Base-by-base conservation (phyloP, 2,329 filamentous ascomycete genomes). In the Exophiala calicioides region DNA sequence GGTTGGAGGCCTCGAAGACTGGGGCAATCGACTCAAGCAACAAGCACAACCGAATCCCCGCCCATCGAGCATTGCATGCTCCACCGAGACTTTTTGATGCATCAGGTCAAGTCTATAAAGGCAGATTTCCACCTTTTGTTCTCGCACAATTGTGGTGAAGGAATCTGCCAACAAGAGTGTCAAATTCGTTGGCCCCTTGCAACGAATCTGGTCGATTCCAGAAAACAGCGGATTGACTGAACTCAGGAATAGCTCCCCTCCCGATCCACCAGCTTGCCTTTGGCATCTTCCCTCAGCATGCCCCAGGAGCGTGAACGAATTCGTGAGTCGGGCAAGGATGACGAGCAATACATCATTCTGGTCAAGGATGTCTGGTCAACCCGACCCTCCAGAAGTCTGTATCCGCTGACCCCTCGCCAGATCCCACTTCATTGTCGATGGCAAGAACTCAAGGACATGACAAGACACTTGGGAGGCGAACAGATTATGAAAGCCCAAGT, bases 391-490 rank as follows among this genome's bases (percentile, higher is more conserved):
- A n/a, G 10, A 32, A 12, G 10, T 10, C 21, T 31, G 29, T 5
- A 37, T 16, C 13, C 34, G 13, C 18, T 39, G 29, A 45, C 21
- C 19, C 21, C 6, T 30, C 24, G 10, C 8, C 26, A 59, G 57
- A 56, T 59, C 15, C 55, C 57, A 33, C 53, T 47, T 39, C 44
- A 57, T 42, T 59, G 55, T 30, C 53, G 53, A 36, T 59, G 57
- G 57, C 57, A 59, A 35, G 57, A 59, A 38, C 53, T 59, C 33
- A 59, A 59, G 38, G 57, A 59, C 37, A 57, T 57, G 41, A 55
- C 55, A 4, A 26, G 52, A 32, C 42, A 30, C 13, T 39, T 52
- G 4, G 52, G 52, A 27, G 52, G 52, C 12, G 44, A 52, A 43
- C 52, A 55, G 24, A 52, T 47, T 38, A 31, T 55, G 31, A 55